Evolutionary conservation across 2,329 filamentous ascomycete species (phyloP).

Genomic region (Monilinia laxa): DNA sequence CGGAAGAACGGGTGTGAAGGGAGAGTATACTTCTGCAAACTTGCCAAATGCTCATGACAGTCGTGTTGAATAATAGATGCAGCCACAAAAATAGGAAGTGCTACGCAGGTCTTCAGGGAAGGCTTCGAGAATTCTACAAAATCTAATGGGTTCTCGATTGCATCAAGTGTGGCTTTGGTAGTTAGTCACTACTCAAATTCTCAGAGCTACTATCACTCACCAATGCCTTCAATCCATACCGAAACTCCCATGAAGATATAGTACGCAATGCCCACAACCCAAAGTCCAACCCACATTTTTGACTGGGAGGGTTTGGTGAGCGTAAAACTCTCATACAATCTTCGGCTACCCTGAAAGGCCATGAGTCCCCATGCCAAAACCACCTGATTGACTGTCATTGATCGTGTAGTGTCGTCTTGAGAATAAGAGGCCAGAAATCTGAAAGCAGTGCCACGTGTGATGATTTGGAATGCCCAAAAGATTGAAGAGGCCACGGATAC

Average conservation of each 20-base stretch:
- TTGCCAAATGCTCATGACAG: conserved; percentile 68
- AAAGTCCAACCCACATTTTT: conserved; percentile 84
- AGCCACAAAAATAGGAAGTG: conserved; percentile 63
- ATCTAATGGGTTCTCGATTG: conserved; percentile 12
- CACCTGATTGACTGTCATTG: conserved; percentile 63
- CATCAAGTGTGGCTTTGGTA: conserved; percentile 31
- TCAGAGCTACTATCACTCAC: conserved; percentile 48
- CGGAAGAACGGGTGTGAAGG: conserved; percentile 72
- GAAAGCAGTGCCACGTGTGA: conserved; percentile 55
- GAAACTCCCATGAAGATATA: conserved; percentile 73
- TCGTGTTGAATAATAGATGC: conserved; percentile 73
- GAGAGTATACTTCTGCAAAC: conserved; percentile 78
- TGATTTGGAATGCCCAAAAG: conserved; percentile 71
- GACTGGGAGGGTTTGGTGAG: conserved; percentile 65
- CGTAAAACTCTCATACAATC: conserved; percentile 71
- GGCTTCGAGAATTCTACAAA: conserved; percentile 35
- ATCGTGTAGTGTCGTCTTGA: conserved; percentile 20
- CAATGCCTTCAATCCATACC: conserved; percentile 79
- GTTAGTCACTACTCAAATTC: conserved; percentile 28
- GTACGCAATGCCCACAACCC: conserved; percentile 73
- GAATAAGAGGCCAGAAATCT: conserved; percentile 46
- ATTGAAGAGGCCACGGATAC: conserved; percentile 66
- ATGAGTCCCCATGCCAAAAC: conserved; percentile 70
- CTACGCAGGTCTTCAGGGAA: conserved; percentile 52
- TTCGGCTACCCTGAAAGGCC: conserved; percentile 69